Evolutionary conservation across 1,139 yeast species (phyloP).

Genomic region (Kluyveromyces sp.): DNA sequence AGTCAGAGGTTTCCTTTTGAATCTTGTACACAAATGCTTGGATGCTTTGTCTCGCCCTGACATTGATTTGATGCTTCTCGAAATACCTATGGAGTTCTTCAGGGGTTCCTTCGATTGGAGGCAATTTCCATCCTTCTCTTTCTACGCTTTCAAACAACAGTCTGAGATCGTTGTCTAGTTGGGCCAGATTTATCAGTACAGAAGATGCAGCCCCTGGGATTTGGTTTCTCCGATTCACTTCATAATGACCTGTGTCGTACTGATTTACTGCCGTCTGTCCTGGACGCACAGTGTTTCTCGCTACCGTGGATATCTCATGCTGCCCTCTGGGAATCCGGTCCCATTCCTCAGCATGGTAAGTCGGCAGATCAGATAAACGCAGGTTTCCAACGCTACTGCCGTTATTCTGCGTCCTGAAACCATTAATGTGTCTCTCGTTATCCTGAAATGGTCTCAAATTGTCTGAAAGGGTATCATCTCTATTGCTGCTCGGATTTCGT

Average conservation of each 20-base stretch:
- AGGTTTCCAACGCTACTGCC: not conserved
- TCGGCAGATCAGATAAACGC: not conserved
- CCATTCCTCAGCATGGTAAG: not conserved
- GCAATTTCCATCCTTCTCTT: constrained; percentile 6
- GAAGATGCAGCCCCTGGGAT: not conserved
- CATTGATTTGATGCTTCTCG: constrained; percentile 5
- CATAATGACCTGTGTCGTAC: not conserved
- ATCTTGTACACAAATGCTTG: constrained; percentile 2
- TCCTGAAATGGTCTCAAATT: constrained; percentile 1
- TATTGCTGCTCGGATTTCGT: not conserved
- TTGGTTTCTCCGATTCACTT: not conserved
- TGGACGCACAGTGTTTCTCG: constrained; percentile 4
- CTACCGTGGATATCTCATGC: too few species aligned
- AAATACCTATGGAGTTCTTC: constrained; percentile 3
- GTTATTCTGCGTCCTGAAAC: too few species aligned
- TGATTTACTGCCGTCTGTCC: constrained; percentile 3
- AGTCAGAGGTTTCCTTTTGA: constrained; percentile 2
- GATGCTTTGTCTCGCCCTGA: constrained; percentile 4
- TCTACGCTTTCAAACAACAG: constrained; percentile 5
- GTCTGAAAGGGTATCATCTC: constrained; percentile 3
- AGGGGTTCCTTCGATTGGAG: constrained; percentile 5
- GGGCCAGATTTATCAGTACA: not conserved
- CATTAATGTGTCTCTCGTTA: too few species aligned
- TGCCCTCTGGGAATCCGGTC: not conserved
- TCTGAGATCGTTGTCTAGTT: constrained; percentile 5